Conservation (phyloP, 1,139 yeast species). For the Yamadazyma atlantica region DNA sequence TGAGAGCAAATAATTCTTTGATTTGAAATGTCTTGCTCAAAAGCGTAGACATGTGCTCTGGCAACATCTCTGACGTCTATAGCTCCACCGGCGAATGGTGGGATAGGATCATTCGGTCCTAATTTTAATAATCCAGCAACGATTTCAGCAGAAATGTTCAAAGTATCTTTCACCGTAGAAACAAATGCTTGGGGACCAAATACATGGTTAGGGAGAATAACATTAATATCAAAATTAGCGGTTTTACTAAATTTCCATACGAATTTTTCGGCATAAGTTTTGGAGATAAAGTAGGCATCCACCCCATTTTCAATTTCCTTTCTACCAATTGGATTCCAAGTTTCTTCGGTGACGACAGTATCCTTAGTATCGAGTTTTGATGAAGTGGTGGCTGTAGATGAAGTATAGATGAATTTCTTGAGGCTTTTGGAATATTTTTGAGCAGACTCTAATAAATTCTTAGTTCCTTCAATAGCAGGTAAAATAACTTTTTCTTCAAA, state of each 20-base stretch:
- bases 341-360: slow-evolving; percentile 24
- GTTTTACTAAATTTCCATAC: slow-evolving; percentile 53
- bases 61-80: slow-evolving; percentile 27
- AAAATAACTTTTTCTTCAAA: no score
- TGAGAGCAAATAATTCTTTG: slow-evolving; percentile 25
- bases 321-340: slow-evolving; percentile 41
- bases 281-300: slow-evolving; percentile 34
- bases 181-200: slow-evolving; percentile 43
- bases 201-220: slow-evolving; percentile 33
- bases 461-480: no score
- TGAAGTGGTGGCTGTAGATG: slow-evolving; percentile 23
- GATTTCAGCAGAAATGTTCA: slow-evolving; percentile 20
- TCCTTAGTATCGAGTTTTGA: slow-evolving; percentile 2
- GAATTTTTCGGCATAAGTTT: slow-evolving; percentile 36
- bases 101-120: slow-evolving; percentile 16
- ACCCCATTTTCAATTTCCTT: slow-evolving; percentile 25
- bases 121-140: slow-evolving; percentile 17
- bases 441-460: no score
- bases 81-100: slow-evolving; percentile 22
- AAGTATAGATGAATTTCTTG: slow-evolving; percentile 30
- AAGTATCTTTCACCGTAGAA: slow-evolving; percentile 23
- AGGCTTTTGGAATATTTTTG: no score
- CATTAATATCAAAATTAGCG: slow-evolving; percentile 25
- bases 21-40: slow-evolving; percentile 22
- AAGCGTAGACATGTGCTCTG: slow-evolving; percentile 28